phyloP scores from a whole-genome alignment of 345 rosid genomes.

The Populus euphratica region DNA sequence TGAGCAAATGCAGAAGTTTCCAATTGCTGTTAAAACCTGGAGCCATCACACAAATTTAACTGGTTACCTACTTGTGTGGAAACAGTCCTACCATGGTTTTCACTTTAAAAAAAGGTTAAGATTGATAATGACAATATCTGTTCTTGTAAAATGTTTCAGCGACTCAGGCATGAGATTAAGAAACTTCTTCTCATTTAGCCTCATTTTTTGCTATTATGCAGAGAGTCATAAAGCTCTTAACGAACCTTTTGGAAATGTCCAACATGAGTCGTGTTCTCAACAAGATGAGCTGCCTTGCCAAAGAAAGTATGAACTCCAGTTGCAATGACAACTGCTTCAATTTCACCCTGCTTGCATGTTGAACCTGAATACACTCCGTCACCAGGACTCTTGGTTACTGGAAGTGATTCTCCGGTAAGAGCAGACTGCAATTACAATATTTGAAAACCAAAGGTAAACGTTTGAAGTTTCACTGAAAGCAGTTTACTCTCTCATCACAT shows the following conservation, averaged over 20 bases:
- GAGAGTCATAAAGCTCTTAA: not conserved
- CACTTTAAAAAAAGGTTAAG: not conserved
- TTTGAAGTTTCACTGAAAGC: not conserved
- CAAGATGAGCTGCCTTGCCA: conserved; percentile 48
- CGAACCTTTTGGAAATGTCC: conserved; percentile 37
- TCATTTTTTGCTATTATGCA: not conserved
- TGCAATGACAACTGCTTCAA: conserved; percentile 38
- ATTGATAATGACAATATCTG: not conserved
- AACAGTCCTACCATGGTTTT: not conserved
- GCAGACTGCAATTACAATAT: conserved; percentile 35
- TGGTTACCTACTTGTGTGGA: not conserved
- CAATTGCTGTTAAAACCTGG: conserved; percentile 37
- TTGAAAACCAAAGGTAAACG: not conserved
- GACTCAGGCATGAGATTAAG: not conserved
- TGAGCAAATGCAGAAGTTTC: conserved; percentile 46
- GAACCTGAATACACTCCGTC: conserved; percentile 40
- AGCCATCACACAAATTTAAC: conserved; percentile 7
- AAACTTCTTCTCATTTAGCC: not conserved
- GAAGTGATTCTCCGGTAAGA: conserved; percentile 56
- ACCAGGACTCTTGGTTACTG: conserved; percentile 31
- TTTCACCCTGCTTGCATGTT: conserved; percentile 47
- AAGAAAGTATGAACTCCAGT: conserved; percentile 39
- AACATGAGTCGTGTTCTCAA: conserved; percentile 34
- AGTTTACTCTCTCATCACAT: too few relatives aligned
- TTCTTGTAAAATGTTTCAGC: too few relatives aligned